Evolutionary conservation across 2,329 filamentous ascomycete species (phyloP), one percentile per base, ranked within the genome.

Genomic region (Penicillium sp.): DNA sequence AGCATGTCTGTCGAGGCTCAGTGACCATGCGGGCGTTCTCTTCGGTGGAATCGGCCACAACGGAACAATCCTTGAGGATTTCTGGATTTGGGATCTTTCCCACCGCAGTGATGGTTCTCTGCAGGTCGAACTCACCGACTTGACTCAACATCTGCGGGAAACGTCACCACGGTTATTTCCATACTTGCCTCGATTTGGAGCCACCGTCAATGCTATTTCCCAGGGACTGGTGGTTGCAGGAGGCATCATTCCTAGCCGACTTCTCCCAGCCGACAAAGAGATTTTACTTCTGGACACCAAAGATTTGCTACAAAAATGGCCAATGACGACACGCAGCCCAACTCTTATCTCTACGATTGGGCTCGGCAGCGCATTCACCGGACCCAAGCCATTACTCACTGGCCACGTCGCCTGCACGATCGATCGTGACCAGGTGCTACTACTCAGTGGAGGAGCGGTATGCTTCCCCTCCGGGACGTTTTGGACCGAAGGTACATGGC

Each of bases 381-480:
- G 62, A 13, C 66, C 67, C 13, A 67, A 79, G 37, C 86, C 86
- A 9, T 70, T 94, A 4, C 71, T 94, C 33, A 71, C 87, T 34
- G 87, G 89, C 2, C 75, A 80, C 38, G 79, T 79, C 3, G 68
- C 74, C 6, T 62, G 75, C 10, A 56, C 66, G 17, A 64, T 73
- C 1, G 65, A 66, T 17, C 53, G 67, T 28, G 65, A 70, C 18
- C 64, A 73, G 12, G 52, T 88, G 2, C 54, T 85, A 7, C 66
- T 93, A 6, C 62, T 84, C 32, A 87, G 87, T 1, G 89, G 89
- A 11, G 89, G 87, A 25, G 86, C 84, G 11, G 85, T 87, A 0
- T 94, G 87, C 60, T 94, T 94, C 67, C 88, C 85, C 0, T 94
- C 94, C 74, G 88, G 88, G 1, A 85, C 84, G 5, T 88, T 78